Base-by-base conservation (phyloP, 2,329 filamentous ascomycete species). In the Fusarium xylarioides region DNA sequence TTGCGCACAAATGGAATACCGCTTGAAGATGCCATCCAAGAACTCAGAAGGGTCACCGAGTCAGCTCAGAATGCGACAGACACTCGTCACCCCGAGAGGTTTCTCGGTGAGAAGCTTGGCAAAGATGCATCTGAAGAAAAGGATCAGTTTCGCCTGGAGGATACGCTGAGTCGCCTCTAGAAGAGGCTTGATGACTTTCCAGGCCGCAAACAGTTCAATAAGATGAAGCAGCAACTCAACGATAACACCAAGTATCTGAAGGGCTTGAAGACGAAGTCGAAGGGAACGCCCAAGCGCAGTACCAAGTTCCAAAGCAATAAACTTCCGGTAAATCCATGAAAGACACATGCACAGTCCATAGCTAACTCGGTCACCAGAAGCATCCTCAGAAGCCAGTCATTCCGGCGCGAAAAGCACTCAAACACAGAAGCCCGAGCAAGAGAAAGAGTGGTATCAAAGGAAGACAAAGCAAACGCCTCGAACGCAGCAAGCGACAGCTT, bases 291-390 rank as follows among this genome's bases (percentile, higher is more conserved):
- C 18, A 53, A 40, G 9, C 3, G 5, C 11, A 30, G 12, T 5
- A 32, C 1, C 1, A 32, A 34, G 16, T 3, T 10, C 5, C 11
- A 5, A 10, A 2, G 21, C 12, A 15, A 12, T 5, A 11, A 19
- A n/a, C 1, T 8, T 1, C 14, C 14, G 21, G 46, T 34, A n/a
- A 53, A 10, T 28, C 16, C 18, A 1, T 1, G 1, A 18, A 11
- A 23, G 8, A 34, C 2, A 14, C 2, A 16, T 15, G 0, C 4
- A 1, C 11, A 23, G 18, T 18, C 7, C 4, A n/a, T 21, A 11
- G 30, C 28, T n/a, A 42, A 42, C 8, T 7, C 10, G 1, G 16
- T 18, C 18, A 16, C 21, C 10, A 43, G n/a, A 34, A 35, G 37
- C 49, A 7, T 8, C 32, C 11, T 34, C 37, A 21, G 2, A 43